phyloP scores from a whole-genome alignment of 2,329 filamentous ascomycete species.

The Fusarium annulatum region DNA sequence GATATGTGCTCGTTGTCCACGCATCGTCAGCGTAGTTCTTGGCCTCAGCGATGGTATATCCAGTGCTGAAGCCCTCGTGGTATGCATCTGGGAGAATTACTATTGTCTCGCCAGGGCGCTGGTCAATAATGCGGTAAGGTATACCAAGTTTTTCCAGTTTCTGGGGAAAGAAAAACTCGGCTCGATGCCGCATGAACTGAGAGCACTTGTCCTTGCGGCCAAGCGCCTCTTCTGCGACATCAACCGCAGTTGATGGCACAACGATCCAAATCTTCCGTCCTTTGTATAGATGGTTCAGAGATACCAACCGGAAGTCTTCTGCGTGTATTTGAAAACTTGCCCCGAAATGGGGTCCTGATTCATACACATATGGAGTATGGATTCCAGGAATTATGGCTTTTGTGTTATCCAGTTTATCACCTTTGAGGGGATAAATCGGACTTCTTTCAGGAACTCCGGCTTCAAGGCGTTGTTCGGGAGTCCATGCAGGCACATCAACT shows the following conservation, averaged over 20 bases:
- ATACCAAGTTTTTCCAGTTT: constrained; percentile 54
- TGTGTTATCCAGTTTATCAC: constrained; percentile 52
- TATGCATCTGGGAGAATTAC: constrained; percentile 55
- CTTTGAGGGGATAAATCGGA: constrained; percentile 52
- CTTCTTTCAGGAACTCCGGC: constrained; percentile 53
- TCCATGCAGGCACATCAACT: constrained; percentile 55
- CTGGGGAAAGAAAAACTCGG: constrained; percentile 55
- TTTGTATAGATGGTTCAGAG: constrained; percentile 54
- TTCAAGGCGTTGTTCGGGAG: constrained; percentile 47
- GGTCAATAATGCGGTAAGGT: constrained; percentile 53
- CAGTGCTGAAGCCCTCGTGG: constrained; percentile 56
- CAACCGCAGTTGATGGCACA: constrained; percentile 51
- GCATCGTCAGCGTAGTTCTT: constrained; percentile 54
- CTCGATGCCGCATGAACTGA: constrained; percentile 56
- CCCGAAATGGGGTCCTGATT: constrained; percentile 53
- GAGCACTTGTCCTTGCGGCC: constrained; percentile 50
- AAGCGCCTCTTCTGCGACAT: constrained; percentile 50
- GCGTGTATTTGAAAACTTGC: constrained; percentile 55
- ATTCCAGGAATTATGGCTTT: constrained; percentile 54
- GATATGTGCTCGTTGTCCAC: constrained; percentile 52
- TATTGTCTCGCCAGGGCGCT: constrained; percentile 54
- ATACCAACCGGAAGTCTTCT: constrained; percentile 54
- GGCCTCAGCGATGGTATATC: constrained; percentile 54
- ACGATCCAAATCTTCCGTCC: constrained; percentile 56
- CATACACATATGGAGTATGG: constrained; percentile 55